Base-by-base conservation (phyloP, 1,284 basidiomycete species). In the Cerioporus squamosus region DNA sequence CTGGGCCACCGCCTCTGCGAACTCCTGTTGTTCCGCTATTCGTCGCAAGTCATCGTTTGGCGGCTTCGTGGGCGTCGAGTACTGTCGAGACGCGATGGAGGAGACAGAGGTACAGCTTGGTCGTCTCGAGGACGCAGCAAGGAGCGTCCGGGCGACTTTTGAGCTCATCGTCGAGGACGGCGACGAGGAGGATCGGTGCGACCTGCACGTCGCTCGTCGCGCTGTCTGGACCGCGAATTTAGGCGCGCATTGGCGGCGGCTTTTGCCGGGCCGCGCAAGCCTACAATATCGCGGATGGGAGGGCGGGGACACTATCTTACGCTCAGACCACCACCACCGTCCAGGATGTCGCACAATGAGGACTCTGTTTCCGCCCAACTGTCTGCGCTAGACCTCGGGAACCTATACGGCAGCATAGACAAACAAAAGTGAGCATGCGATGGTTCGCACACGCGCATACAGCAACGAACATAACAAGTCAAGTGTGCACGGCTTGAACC, bases 401-500 rank as follows among this genome's bases (percentile, higher is more conserved):
- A 84, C 69, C 70, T 92, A 3, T 92, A 81, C 67, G 68, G 74
- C 20, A 79, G 84, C 48, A 87, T 92, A 58, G 87, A 92, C 69
- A 84, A 79, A 72, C 81, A 88, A 77, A 89, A 86, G 87, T 91
- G 74, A 83, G 85, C 68, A n/a, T 49, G 44, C 46, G 31, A 54
- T 45, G 55, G 50, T 61, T 36, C 53, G 62, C 57, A 40, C 46
- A 36, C 12, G 33, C 39, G 48, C 51, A 29, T 46, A 46, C 61
- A 55, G 58, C 52, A 50, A 54, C 55, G 54, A 61, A 48, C 58
- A 59, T 64, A 62, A 68, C 63, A 51, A 54, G 47, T 56, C 51
- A 79, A 92, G 91, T 68, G 88, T 93, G 50, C 81, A 93, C 70
- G 91, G 91, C 31, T 75, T 93, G 66, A 93, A 93, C 68, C 74